Base-by-base conservation (phyloP, 306 rosid genomes). In the Malus sylvestris region DNA sequence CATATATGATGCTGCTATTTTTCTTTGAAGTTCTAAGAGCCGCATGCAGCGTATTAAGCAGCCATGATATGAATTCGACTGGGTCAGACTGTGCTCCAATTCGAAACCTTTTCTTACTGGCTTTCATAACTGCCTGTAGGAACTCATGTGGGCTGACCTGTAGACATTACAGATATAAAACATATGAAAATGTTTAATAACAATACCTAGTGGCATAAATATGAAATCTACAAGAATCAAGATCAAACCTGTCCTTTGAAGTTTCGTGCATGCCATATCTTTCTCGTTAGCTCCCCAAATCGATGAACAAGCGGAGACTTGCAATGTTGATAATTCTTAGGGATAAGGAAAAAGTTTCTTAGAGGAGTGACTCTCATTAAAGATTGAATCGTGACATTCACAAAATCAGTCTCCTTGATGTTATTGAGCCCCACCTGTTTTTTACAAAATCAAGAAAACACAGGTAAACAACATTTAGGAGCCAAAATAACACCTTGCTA, bases 61-160 rank as follows among this genome's bases (percentile, higher is more conserved):
- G 93, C 98, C 97, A 95, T 15, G 98, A 92, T 83, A 95, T 92
- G 69, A 95, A 95, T 82, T 92, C 98, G 52, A 95, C 98, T 12
- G 98, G 98, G 58, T 95, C 98, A 74, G 97, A 95, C 72, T 92
- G 98, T 0, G 76, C 88, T 55, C 98, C 98, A 65, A 95, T 92
- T 72, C 97, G 83, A 79, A 95, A 95, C 53, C 92, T 74, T 81
- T 95, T 95, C 76, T 92, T 92, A 83, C 98, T 95, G 70, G 98
- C 91, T 88, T 92, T 92, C 98, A 95, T 95, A 78, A 95, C 97
- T 45, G 98, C 98, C 82, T 95, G 99, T 51, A 95, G 89, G 85
- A 95, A 92, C 77, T 95, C 99, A 4, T 92, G 97, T 1, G 97
- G 99, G 78, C 99, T 95, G 74, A 95, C 97, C 99, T 95, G 85